Evolutionary conservation across 163 green algal genomes (phyloP).

Genomic region (Scenedesmus sp.): DNA sequence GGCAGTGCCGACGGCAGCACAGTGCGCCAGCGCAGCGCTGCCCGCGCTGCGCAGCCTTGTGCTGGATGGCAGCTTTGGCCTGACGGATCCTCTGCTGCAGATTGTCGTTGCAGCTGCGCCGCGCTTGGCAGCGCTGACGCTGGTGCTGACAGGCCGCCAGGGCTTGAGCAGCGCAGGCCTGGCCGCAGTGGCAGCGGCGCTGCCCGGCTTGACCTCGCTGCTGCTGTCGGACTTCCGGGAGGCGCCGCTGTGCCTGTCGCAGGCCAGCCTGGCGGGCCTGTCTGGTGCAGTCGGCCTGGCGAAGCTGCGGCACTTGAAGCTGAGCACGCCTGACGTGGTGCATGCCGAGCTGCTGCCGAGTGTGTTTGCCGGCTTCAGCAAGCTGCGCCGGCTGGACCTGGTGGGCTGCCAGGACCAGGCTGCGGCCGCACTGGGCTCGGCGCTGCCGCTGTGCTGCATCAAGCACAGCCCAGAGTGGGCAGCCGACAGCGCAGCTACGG

Average conservation of each 20-base stretch:
- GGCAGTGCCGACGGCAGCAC: not conserved
- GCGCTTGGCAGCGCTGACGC: constrained; percentile 1
- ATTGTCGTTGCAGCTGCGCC: not conserved
- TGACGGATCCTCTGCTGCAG: constrained; percentile 31
- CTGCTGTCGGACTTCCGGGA: constrained; percentile 50
- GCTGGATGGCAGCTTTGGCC: constrained; percentile 53
- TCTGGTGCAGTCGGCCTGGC: not conserved
- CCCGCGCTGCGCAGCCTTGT: constrained; percentile 31
- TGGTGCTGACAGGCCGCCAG: constrained; percentile 49
- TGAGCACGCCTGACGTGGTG: constrained; percentile 54
- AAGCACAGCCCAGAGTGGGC: constrained; percentile 42
- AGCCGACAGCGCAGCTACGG: not conserved
- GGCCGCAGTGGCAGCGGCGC: not conserved
- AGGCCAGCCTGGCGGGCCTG: constrained; percentile 40
- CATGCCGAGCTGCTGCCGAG: constrained; percentile 48
- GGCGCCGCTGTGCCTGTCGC: constrained; percentile 34
- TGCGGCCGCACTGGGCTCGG: constrained; percentile 31
- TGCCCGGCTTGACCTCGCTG: constrained; percentile 25
- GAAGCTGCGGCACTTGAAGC: constrained; percentile 45
- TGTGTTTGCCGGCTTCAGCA: constrained; percentile 41
- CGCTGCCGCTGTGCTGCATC: constrained; percentile 56
- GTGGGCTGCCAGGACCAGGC: constrained; percentile 58
- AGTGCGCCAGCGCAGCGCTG: not conserved
- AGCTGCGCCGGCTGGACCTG: constrained; percentile 51
- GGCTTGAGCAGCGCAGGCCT: constrained; percentile 11